These are phyloP conservation scores for Setaria italica DNA, from an alignment of 202 grass and related monocot genomes.

Conservation along the genomic window DNA sequence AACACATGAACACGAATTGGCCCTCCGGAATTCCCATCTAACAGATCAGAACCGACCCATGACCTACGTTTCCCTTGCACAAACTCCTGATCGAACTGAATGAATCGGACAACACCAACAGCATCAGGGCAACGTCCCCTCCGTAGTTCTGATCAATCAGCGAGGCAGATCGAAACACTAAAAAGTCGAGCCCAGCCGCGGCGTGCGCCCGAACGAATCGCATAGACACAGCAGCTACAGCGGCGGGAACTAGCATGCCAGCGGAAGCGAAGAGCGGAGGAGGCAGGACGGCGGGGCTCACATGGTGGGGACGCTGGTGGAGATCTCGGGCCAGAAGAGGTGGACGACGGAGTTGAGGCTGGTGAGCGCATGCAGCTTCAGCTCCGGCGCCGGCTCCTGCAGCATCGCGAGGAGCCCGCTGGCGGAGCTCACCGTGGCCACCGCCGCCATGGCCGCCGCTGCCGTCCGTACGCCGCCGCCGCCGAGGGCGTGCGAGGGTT, in stretches of 20 bases:
- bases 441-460: slow-evolving; percentile 52
- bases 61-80: neutral
- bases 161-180: slow-evolving; percentile 36
- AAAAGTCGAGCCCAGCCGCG: neutral
- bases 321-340: slow-evolving; percentile 99
- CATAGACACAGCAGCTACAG: slow-evolving; percentile 4
- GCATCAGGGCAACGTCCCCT: slow-evolving; percentile 8
- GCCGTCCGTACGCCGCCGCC: slow-evolving; percentile 36
- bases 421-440: slow-evolving; percentile 87
- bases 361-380: slow-evolving; percentile 89
- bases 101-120: slow-evolving; percentile 22
- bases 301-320: slow-evolving; percentile 94
- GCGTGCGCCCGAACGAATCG: slow-evolving; percentile 25
- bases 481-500: slow-evolving; percentile 46
- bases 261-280: neutral
- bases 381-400: slow-evolving; percentile 79
- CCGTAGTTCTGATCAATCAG: neutral
- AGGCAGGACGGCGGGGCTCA: slow-evolving; percentile 45
- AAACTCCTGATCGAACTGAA: slow-evolving; percentile 41
- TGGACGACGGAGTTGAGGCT: slow-evolving; percentile 94
- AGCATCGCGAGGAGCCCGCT: slow-evolving; percentile 96
- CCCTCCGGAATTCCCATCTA: neutral
- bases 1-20: neutral
- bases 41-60: slow-evolving; percentile 41
- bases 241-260: slow-evolving; percentile 2